Base-by-base conservation (phyloP, 257 asterid genomes). In the Cruciata laevipes region DNA sequence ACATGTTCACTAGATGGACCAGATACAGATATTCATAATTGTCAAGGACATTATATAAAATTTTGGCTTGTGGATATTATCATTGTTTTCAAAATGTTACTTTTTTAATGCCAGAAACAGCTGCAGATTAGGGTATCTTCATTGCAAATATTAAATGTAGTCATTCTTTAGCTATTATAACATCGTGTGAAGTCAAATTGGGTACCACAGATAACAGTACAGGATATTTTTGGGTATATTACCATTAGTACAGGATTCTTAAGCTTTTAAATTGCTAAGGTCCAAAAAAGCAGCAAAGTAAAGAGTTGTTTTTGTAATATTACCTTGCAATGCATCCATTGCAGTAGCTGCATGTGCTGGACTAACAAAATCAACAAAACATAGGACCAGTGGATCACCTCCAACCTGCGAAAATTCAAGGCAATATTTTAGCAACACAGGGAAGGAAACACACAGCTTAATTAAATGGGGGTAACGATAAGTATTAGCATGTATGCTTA, bases 331-430 rank as follows among this genome's bases (percentile, higher is more conserved):
- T 52, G 93, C 87, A 62, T 83, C 89, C 96, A 85, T 78, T 0
- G 96, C 93, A 27, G 92, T 84, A 67, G 93, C 96, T 35, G 97
- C 95, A 82, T 85, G 87, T 62, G 90, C 86, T 74, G 96, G 95
- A 72, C 87, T 86, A 66, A 68, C 69, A 75, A 90, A 90, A 78
- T 90, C 96, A 78, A 88, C 95, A 51, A 90, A 86, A 79, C 97
- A 88, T 63, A 88, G 92, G 53, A 85, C 84, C 69, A 88, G 73
- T 2, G 88, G 90, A 7, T 87, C 88, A 18, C 91, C 95, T 38
- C 89, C 91, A 65, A 85, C 55, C 96, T 90, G 85, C 78, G 83
- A 1, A 66, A 67, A 53, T 69, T 74, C 70, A 44, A 13, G 67
- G 66, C 49, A 37, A 73, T 23, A 38, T 63, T 30, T 51, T 11